Conservation (phyloP, 192 early-diverging fungal species). For the Mortierella antarctica region DNA sequence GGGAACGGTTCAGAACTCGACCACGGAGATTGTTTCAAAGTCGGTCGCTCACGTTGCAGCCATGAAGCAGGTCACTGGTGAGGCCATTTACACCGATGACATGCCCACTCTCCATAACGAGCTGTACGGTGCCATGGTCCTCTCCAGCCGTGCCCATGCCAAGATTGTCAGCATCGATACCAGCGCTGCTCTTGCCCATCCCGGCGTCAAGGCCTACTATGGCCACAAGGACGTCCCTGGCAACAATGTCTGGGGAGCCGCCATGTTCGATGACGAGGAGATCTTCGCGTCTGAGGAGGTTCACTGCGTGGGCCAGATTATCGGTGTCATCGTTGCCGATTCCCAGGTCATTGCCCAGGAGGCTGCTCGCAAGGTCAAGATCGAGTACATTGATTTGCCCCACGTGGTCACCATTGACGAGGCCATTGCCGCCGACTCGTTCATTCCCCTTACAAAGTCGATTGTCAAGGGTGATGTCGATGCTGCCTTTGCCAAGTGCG, state of each 20-base stretch:
- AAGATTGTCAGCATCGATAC: conserved; percentile 73
- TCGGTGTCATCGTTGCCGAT: conserved; percentile 85
- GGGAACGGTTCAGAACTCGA: conserved; percentile 57
- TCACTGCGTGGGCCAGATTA: conserved; percentile 75
- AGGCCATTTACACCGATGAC: conserved; percentile 86
- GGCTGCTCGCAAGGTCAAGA: conserved; percentile 75
- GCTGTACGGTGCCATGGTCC: conserved; percentile 74
- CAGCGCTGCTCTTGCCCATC: conserved; percentile 63
- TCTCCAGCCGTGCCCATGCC: conserved; percentile 75
- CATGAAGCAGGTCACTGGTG: conserved; percentile 86
- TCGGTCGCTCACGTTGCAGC: conserved; percentile 78
- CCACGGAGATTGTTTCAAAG: conserved; percentile 42
- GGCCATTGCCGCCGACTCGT: conserved; percentile 74
- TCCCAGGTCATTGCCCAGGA: conserved; percentile 70
- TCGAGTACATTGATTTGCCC: conserved; percentile 79
- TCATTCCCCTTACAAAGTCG: conserved; percentile 63
- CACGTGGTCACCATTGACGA: conserved; percentile 83
- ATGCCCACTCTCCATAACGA: conserved; percentile 79
- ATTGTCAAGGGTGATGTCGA: conserved; percentile 76
- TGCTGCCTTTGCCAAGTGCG: conserved; percentile 58
- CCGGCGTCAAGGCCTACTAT: conserved; percentile 77
- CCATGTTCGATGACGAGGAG: conserved; percentile 79
- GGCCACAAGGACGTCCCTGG: conserved; percentile 77
- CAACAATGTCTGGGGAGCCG: conserved; percentile 64
- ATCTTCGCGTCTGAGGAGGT: conserved; percentile 80